Conservation (phyloP, 2,329 filamentous ascomycete species). For the Neobulgaria alba region DNA sequence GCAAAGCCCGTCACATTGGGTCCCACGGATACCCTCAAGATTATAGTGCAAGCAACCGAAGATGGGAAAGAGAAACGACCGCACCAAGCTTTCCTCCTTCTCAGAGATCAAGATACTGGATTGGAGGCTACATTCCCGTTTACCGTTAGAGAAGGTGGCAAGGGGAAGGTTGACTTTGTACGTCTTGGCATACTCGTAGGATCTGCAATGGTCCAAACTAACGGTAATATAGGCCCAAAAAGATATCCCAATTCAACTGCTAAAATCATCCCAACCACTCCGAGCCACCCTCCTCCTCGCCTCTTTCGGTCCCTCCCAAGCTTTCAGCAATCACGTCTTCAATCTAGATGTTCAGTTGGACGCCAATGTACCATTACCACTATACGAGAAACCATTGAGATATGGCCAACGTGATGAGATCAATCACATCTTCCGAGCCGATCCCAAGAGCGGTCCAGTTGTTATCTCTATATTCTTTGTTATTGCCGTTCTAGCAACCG, state of each 20-base stretch:
- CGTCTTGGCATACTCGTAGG: constrained; percentile 28
- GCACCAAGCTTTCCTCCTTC: constrained; percentile 85
- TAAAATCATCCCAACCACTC: constrained; percentile 58
- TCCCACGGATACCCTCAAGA: constrained; percentile 65
- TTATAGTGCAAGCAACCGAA: constrained; percentile 74
- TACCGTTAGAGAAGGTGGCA: constrained; percentile 77
- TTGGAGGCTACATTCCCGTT: constrained; percentile 84
- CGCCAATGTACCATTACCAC: constrained; percentile 47
- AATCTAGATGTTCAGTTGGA: constrained; percentile 60
- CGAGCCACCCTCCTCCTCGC: constrained; percentile 76
- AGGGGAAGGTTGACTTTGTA: constrained; percentile 79
- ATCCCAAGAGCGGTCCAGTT: constrained; percentile 72
- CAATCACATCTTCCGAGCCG: constrained; percentile 78
- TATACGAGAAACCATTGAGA: constrained; percentile 61
- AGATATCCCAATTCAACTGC: constrained; percentile 79
- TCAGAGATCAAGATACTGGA: constrained; percentile 65
- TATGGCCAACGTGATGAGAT: constrained; percentile 83
- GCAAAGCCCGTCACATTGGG: constrained; percentile 57
- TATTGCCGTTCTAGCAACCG: constrained; percentile 59
- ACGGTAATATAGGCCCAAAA: constrained; percentile 60
- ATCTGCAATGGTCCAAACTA: constrained; percentile 12
- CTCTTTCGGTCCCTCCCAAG: constrained; percentile 69
- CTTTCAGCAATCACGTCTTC: constrained; percentile 64
- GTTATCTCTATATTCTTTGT: constrained; percentile 73
- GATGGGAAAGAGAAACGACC: constrained; percentile 71